Evolutionary conservation across 306 rosid species (phyloP).

Genomic region (Myrica gale): DNA sequence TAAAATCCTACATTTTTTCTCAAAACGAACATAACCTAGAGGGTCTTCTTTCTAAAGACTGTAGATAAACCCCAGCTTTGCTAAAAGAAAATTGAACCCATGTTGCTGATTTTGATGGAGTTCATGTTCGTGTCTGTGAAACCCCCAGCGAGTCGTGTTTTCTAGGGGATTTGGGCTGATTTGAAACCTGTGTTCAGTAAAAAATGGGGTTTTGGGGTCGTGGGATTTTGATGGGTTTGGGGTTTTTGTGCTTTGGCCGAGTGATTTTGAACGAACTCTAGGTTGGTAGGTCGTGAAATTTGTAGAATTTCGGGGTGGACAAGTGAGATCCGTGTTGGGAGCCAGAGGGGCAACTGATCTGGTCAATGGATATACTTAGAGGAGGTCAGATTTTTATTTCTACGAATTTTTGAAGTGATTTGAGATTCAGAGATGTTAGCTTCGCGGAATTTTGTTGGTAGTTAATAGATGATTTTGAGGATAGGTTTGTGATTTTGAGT

Average conservation of each 20-base stretch:
- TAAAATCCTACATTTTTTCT: no score
- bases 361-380: conserved; percentile 29
- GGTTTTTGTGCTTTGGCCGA: conserved; percentile 4
- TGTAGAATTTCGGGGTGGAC: conserved; percentile 32
- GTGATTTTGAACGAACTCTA: conserved; percentile 28
- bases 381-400: conserved; percentile 18
- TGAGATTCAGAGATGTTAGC: conserved; percentile 34
- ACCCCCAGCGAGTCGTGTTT: conserved; percentile 30
- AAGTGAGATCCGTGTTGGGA: conserved; percentile 52
- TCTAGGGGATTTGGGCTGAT: conserved; percentile 27
- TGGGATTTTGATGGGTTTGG: conserved; percentile 30
- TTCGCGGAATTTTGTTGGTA: conserved; percentile 30
- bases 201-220: conserved; percentile 31
- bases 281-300: conserved; percentile 11
- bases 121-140: conserved; percentile 5
- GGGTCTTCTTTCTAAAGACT: conserved; percentile 15
- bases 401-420: conserved; percentile 14
- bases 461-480: conserved; percentile 26
- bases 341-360: conserved; percentile 17
- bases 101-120: conserved; percentile 26
- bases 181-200: conserved; percentile 32
- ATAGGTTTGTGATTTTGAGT: conserved; percentile 16
- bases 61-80: conserved; percentile 52
- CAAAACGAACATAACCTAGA: no score
- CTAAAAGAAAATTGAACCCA: conserved; percentile 35